Percentiles rank a stretch among this genome's conserved stretches.
These are phyloP conservation scores for Spinellus fusiger DNA, from an alignment of 192 early-diverging fungal genomes.

Conservation along the genomic window DNA sequence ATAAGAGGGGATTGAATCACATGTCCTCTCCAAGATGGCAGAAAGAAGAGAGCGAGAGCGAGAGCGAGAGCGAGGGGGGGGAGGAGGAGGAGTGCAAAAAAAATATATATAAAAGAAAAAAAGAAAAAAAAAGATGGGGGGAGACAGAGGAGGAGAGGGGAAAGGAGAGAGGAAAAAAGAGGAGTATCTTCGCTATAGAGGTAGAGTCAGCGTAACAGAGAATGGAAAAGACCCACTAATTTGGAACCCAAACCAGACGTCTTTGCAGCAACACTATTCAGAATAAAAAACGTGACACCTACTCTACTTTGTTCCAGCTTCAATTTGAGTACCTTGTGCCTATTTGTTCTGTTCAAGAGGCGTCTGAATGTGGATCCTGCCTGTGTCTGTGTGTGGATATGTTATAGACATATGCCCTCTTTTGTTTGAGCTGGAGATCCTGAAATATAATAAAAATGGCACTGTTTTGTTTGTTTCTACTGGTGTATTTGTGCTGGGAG, in stretches of 20 bases:
- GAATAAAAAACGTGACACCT: background rate
- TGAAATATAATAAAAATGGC: too few relatives aligned
- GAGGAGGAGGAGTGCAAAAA: background rate
- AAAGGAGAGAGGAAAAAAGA: background rate
- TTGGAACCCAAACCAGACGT: background rate
- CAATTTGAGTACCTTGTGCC: background rate
- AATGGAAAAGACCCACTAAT: background rate
- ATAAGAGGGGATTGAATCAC: too few relatives aligned
- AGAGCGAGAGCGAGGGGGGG: background rate
- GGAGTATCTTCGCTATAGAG: background rate
- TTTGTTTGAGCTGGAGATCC: too few relatives aligned
- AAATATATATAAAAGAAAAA: background rate
- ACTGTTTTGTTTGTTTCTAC: too few relatives aligned
- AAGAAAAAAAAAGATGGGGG: background rate
- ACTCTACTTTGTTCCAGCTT: background rate
- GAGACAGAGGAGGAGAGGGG: background rate
- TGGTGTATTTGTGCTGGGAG: too few relatives aligned
- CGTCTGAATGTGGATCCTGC: too few relatives aligned
- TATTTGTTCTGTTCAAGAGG: too few relatives aligned
- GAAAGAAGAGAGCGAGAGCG: background rate
- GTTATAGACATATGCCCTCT: too few relatives aligned
- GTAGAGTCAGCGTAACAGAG: background rate
- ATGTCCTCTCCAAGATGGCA: too few relatives aligned
- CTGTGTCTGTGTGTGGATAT: too few relatives aligned
- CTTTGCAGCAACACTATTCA: background rate